Evolutionary conservation across 768 basidiomycete genomes (phyloP).

Genomic region (Termitomyces sp.): DNA sequence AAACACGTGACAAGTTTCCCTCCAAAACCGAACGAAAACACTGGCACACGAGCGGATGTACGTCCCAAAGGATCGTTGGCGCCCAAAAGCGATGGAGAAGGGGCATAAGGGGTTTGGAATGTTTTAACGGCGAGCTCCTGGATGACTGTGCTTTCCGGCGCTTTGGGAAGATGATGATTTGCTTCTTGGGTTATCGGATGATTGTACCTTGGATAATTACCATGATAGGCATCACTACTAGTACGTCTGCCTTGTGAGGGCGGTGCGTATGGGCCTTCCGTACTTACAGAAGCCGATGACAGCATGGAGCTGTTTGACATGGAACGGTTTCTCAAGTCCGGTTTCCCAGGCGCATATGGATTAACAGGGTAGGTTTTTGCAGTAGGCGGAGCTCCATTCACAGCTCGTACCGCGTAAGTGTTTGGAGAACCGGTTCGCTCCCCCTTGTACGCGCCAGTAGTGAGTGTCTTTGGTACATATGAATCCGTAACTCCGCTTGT

Average conservation of each 20-base stretch:
- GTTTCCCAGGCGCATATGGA: conserved; percentile 14
- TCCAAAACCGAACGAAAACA: conserved; percentile 92
- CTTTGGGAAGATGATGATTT: conserved; percentile 10
- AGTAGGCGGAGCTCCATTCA: conserved; percentile 21
- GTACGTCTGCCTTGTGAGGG: conserved; percentile 19
- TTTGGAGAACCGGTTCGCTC: conserved; percentile 31
- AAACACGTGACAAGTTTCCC: conserved; percentile 89
- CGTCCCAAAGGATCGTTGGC: conserved; percentile 81
- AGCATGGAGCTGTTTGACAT: conserved; percentile 42
- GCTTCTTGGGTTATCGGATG: conserved; percentile 17
- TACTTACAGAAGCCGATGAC: conserved; percentile 27
- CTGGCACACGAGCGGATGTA: conserved; percentile 67
- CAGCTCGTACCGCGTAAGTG: conserved; percentile 18
- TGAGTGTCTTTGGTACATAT: conserved; percentile 30
- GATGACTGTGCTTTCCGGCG: conserved; percentile 10
- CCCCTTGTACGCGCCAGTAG: conserved; percentile 18
- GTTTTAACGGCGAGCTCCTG: conserved; percentile 36
- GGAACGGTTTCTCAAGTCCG: conserved; percentile 34
- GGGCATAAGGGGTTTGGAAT: conserved; percentile 64
- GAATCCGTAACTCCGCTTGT: conserved; percentile 25
- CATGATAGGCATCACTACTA: conserved; percentile 23
- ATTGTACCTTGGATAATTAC: conserved; percentile 24
- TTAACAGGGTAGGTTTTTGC: conserved; percentile 8
- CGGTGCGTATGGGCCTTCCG: conserved; percentile 35
- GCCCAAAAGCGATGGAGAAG: conserved; percentile 79